These are phyloP conservation scores for Geranium rotundifolium DNA, from an alignment of 345 rosid species.

Conservation along the genomic window DNA sequence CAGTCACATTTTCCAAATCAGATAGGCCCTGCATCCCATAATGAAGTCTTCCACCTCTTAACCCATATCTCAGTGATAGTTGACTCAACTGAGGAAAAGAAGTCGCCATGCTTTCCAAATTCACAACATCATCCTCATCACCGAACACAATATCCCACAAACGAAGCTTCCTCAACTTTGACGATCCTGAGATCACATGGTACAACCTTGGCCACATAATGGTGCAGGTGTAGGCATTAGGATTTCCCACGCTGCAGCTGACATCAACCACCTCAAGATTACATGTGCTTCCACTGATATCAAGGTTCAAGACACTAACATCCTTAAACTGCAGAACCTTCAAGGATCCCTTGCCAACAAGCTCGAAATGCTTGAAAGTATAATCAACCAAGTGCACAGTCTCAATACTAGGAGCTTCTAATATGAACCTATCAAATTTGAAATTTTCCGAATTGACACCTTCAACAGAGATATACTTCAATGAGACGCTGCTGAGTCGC, in stretches of 20 bases:
- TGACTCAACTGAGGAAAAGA: constrained; percentile 57
- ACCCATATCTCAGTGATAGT: constrained; percentile 38
- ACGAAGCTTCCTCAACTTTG: constrained; percentile 56
- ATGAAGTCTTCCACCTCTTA: too few species aligned
- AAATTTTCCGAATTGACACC: too few species aligned
- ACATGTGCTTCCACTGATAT: constrained; percentile 50
- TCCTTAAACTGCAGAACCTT: too few species aligned
- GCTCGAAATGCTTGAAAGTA: too few species aligned
- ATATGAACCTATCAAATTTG: too few species aligned
- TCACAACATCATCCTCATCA: constrained; percentile 25
- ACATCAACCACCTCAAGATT: constrained; percentile 67
- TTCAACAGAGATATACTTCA: constrained; percentile 55
- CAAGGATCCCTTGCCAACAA: too few species aligned
- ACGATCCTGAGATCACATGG: constrained; percentile 66
- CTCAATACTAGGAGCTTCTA: too few species aligned
- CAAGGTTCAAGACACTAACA: too few species aligned
- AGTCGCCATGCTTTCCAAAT: constrained; percentile 55
- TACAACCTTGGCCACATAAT: constrained; percentile 65
- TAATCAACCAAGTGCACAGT: too few species aligned
- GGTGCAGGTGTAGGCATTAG: constrained; percentile 62
- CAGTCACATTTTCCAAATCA: constrained; percentile 40
- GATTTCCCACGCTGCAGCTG: constrained; percentile 46
- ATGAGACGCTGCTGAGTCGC: constrained; percentile 46
- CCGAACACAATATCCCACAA: constrained; percentile 79
- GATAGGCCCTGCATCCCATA: constrained; percentile 52